phyloP scores from a whole-genome alignment of 768 basidiomycete species.

The Tubosaeta sp. region DNA sequence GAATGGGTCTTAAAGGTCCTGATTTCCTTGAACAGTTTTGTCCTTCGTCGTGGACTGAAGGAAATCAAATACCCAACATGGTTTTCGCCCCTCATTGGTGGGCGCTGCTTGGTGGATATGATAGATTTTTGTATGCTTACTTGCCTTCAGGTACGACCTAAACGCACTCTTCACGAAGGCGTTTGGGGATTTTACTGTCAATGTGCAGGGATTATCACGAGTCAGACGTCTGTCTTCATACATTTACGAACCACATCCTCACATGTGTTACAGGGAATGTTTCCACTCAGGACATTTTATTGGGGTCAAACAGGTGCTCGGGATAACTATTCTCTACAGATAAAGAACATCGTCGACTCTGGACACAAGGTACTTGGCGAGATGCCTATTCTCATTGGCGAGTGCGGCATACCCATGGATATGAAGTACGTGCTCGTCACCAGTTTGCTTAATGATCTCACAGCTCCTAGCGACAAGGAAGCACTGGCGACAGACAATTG shows the following conservation, averaged over 20 bases:
- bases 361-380: constrained; percentile 73
- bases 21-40: constrained; percentile 55
- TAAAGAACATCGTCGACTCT: constrained; percentile 69
- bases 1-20: constrained; percentile 1
- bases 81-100: constrained; percentile 76
- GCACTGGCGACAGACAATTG: constrained; percentile 75
- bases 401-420: constrained; percentile 96
- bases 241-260: not conserved
- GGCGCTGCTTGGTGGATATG: constrained; percentile 12
- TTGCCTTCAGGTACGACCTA: constrained; percentile 75
- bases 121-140: not conserved
- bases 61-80: constrained; percentile 57
- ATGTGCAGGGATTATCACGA: constrained; percentile 88
- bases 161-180: constrained; percentile 81
- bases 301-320: constrained; percentile 82
- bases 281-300: constrained; percentile 73
- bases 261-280: constrained; percentile 64
- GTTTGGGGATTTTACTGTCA: constrained; percentile 82
- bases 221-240: constrained; percentile 35
- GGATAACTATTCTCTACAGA: constrained; percentile 80
- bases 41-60: constrained; percentile 68
- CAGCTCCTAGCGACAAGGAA: constrained; percentile 49
- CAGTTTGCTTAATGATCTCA: not conserved
- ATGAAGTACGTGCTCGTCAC: constrained; percentile 66
- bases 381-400: constrained; percentile 81